These are phyloP conservation scores for Monilinia fructicola DNA, from an alignment of 2,329 filamentous ascomycete genomes.

Conservation along the genomic window DNA sequence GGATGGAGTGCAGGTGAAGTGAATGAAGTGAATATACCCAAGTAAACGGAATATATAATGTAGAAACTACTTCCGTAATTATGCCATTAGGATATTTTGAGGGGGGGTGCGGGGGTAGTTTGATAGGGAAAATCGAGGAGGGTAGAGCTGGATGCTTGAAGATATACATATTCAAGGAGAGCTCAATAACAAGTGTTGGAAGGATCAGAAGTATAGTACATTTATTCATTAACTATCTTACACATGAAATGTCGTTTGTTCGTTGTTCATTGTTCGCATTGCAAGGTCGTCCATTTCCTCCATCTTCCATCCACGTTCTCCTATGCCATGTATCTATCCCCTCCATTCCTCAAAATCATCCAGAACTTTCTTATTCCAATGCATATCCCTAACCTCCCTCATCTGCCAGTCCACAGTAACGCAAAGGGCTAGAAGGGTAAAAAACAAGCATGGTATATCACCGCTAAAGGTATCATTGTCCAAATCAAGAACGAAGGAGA, in stretches of 20 bases:
- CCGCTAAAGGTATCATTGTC: not conserved
- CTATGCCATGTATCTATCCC: not conserved
- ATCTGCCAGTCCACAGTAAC: not conserved
- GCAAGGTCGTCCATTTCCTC: not conserved
- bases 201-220: constrained; percentile 4
- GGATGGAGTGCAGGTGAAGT: too few relatives aligned
- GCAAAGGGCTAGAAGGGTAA: not conserved
- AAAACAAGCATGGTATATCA: not conserved
- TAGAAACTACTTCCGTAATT: too few relatives aligned
- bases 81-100: too few relatives aligned
- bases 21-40: too few relatives aligned
- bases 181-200: too few relatives aligned
- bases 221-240: constrained; percentile 11
- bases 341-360: not conserved
- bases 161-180: too few relatives aligned
- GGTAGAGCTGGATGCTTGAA: too few relatives aligned
- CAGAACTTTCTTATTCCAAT: not conserved
- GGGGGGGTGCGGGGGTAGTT: too few relatives aligned
- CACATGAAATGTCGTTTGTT: not conserved
- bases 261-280: not conserved
- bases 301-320: not conserved
- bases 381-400: not conserved
- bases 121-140: too few relatives aligned
- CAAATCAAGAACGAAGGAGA: not conserved
- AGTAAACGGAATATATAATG: too few relatives aligned